Evolutionary conservation across 768 basidiomycete species (phyloP), one percentile per base, ranked within the genome.

Genomic region (Trametes meyenii): DNA sequence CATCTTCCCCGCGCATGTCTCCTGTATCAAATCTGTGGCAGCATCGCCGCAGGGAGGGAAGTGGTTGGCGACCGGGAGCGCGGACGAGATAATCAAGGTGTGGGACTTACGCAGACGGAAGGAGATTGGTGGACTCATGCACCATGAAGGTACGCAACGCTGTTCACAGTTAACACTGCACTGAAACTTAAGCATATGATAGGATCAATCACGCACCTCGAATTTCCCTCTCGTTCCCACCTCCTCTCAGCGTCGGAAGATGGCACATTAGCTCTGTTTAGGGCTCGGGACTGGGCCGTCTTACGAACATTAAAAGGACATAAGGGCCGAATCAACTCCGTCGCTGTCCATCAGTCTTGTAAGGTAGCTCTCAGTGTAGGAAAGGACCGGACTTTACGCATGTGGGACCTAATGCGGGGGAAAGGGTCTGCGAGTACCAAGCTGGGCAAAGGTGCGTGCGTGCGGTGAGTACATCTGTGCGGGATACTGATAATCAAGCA

Each of bases 371-470:
- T 99, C 42, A 94, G 88, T 62, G 94, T 98, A 0, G 96, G 97
- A 7, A 89, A 87, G 69, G 97, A 98, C 69, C 81, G 83, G 65
- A 92, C 91, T 3, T 66, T 98, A 60, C 83, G 95, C 44, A 97
- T 99, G 96, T 99, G 97, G 97, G 97, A 99, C 79, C 78, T 99
- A 50, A 96, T 98, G 92, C 80, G 96, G 46, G 96, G 96, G 0
- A 89, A 90, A 72, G 92, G 93, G 3, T 85, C 85, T 12, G 94
- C 93, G 7, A 94, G 94, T 72, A 89, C 85, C 48, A 95, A 96
- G 71, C 74, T 99, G 5, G 92, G 93, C 21, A 90, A 88, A 77
- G 95, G 95, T 92, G 61, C 56, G 81, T 60, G 21, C n/a, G n/a
- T 19, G 7, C 4, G 12, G 24, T 14, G 1, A 50, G 17, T 39